phyloP scores from a whole-genome alignment of 2,329 filamentous ascomycete species.

The Colletotrichum sp. region DNA sequence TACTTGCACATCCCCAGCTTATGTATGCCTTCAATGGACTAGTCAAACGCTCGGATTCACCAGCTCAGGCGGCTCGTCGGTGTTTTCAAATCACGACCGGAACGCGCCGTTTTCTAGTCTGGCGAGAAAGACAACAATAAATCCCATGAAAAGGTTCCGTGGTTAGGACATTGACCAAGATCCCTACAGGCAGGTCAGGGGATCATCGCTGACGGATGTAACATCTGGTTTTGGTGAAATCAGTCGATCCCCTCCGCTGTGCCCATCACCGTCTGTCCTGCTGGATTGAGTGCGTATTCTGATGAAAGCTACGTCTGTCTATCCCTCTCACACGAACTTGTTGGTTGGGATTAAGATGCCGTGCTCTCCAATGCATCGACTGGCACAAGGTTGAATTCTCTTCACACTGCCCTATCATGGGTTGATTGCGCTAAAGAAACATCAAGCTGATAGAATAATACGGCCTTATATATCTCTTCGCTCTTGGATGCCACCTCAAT shows the following conservation, averaged over 20 bases:
- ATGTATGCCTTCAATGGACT: accelerated
- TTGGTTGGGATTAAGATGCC: neutral
- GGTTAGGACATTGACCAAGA: neutral
- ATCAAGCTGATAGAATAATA: neutral
- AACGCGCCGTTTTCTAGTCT: neutral
- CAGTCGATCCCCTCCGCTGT: neutral
- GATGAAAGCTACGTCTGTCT: accelerated
- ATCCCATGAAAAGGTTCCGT: neutral
- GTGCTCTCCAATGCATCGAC: neutral
- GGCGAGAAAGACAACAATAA: neutral
- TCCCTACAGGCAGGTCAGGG: no score
- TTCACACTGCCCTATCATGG: no score
- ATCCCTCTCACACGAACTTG: neutral
- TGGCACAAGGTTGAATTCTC: no score
- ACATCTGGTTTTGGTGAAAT: neutral
- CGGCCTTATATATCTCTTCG: neutral
- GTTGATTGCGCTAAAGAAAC: neutral
- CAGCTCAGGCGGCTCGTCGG: accelerated
- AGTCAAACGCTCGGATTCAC: neutral
- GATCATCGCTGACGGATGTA: neutral
- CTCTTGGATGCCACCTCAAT: neutral
- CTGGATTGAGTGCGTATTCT: neutral
- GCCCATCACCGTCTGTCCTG: neutral
- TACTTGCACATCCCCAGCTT: no score
- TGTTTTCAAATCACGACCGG: neutral